Conservation (phyloP, 495 filamentous ascomycete genomes). For the Tuber magnatum region DNA sequence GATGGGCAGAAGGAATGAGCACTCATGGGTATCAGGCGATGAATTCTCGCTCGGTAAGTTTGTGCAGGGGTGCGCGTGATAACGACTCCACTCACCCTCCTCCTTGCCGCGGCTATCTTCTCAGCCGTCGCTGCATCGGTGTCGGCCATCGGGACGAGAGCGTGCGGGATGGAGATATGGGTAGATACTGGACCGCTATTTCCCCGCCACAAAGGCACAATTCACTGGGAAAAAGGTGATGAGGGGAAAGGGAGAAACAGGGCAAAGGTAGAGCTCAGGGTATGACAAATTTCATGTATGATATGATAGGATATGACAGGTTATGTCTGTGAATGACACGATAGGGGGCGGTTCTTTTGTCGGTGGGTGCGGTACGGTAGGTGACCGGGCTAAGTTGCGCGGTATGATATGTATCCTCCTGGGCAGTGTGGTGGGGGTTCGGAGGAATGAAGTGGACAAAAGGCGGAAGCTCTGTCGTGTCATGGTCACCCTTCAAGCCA, state of each 20-base stretch:
- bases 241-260: background rate
- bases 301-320: too few relatives aligned
- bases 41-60: background rate
- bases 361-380: background rate
- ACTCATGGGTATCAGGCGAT: background rate
- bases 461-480: too few relatives aligned
- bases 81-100: constrained; percentile 26
- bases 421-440: background rate
- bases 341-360: background rate
- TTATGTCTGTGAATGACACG: too few relatives aligned
- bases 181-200: background rate
- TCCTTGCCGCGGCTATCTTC: constrained; percentile 40
- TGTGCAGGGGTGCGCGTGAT: background rate
- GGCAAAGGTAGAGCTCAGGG: background rate
- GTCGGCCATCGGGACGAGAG: constrained; percentile 10
- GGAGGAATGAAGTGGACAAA: background rate
- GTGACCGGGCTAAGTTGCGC: background rate
- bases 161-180: background rate
- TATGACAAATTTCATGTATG: background rate
- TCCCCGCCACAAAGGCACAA: background rate
- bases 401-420: too few relatives aligned
- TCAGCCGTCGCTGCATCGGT: constrained; percentile 34
- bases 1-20: background rate
- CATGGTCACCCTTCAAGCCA: background rate
- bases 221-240: background rate